phyloP scores from a whole-genome alignment of 1,284 basidiomycete species.

The Anthracocystis setariae region DNA sequence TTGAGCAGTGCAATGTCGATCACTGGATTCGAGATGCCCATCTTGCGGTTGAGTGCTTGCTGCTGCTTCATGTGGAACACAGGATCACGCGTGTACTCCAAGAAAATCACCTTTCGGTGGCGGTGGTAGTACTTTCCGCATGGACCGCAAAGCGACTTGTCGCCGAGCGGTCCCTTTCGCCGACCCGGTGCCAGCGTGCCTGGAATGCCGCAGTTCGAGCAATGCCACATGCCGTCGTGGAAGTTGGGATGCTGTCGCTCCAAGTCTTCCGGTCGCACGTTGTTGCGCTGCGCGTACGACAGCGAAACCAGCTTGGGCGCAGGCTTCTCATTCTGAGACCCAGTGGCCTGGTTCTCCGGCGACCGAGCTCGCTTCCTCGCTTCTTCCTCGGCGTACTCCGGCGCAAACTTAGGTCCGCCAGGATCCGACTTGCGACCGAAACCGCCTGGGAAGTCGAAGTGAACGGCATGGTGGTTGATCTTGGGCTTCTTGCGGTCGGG shows the following conservation, averaged over 20 bases:
- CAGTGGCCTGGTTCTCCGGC: constrained; percentile 48
- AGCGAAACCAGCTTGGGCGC: constrained; percentile 49
- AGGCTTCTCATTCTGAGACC: constrained; percentile 32
- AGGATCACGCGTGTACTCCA: constrained; percentile 62
- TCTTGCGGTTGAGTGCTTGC: constrained; percentile 41
- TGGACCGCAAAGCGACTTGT: constrained; percentile 87
- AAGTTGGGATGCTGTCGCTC: constrained; percentile 64
- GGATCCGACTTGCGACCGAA: constrained; percentile 55
- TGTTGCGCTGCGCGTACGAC: constrained; percentile 44
- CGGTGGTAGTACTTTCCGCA: constrained; percentile 77
- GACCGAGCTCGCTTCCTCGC: constrained; percentile 46
- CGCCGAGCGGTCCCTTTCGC: constrained; percentile 83
- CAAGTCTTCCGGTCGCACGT: constrained; percentile 62
- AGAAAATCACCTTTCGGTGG: constrained; percentile 56
- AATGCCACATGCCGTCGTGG: constrained; percentile 65
- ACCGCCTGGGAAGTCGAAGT: constrained; percentile 63
- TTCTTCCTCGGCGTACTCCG: constrained; percentile 46
- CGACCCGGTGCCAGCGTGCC: constrained; percentile 54
- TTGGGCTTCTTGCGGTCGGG: constrained; percentile 50
- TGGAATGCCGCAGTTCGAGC: constrained; percentile 66
- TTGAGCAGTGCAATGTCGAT: constrained; percentile 45
- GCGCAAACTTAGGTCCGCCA: constrained; percentile 51
- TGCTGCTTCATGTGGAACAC: constrained; percentile 55
- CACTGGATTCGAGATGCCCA: constrained; percentile 39
- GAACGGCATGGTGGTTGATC: constrained; percentile 57